Evolutionary conservation across 306 rosid genomes (phyloP), one percentile per base, ranked within the genome.

Genomic region (Quercus mongolica): DNA sequence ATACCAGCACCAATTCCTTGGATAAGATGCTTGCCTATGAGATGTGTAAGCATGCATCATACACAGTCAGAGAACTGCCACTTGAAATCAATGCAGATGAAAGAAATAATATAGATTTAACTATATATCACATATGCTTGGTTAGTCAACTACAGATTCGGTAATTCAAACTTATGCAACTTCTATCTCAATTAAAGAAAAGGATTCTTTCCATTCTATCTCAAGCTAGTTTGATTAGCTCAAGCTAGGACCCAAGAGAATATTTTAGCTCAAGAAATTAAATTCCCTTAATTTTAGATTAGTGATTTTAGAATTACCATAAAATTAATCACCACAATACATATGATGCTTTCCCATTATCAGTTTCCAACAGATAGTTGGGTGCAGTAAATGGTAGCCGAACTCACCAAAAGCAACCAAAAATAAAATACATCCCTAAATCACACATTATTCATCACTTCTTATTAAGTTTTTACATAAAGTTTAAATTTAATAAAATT

Each of bases 1-100:
- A 92, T 1, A 41, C 97, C 97, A 56, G 90, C 86, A 69, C 98
- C 98, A 51, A 94, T 74, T 78, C 98, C 98, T 86, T 87, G 94
- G 75, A 94, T 94, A 76, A 82, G 78, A 79, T 94, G 97, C 83
- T 80, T 85, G 46, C 97, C 98, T 92, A 46, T 61, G 74, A 83
- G 46, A 38, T 38, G 46, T 38, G 46, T 38, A 38, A 38, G 46
- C 46, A 38, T 38, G 46, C 46, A 38, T 38, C 46, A 38, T 38
- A 38, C 46, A 38, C 11, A 7, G 46, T 38, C 46, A 38, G 46
- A 7, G 46, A 38, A 7, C 46, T 38, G 46, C 46, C 46, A 38
- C 8, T 38, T 7, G 46, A 38, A 38, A 38, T 38, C 46, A 38
- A 38, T 38, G 46, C 46, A 38, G 46, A 38, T 38, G 46, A 38